phyloP scores from a whole-genome alignment of 805 yeast species.

The Kluyveromyces siamensis region DNA sequence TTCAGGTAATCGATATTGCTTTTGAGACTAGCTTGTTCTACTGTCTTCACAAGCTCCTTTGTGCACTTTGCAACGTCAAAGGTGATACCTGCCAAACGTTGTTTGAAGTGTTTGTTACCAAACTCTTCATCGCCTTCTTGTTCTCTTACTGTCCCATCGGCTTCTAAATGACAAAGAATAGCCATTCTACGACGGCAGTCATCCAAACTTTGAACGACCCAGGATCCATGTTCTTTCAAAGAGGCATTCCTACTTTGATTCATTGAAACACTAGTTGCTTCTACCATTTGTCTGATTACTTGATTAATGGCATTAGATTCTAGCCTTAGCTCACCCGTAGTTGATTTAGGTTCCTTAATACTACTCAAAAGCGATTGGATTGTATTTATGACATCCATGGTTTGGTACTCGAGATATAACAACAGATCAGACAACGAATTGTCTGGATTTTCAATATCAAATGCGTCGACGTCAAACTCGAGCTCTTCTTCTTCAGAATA shows the following conservation, averaged over 20 bases:
- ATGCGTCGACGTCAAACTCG: constrained; percentile 61
- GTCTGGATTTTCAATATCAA: constrained; percentile 80
- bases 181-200: constrained; percentile 84
- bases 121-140: constrained; percentile 44
- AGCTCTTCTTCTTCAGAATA: constrained; percentile 10
- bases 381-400: constrained; percentile 82
- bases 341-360: constrained; percentile 67
- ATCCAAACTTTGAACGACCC: constrained; percentile 79
- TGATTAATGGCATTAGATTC: constrained; percentile 69
- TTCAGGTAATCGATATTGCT: constrained; percentile 79
- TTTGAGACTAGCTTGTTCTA: constrained; percentile 85
- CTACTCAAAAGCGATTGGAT: constrained; percentile 75
- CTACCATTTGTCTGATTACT: constrained; percentile 81
- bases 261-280: constrained; percentile 82
- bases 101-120: constrained; percentile 86
- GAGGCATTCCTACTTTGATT: constrained; percentile 77
- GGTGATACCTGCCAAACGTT: constrained; percentile 90
- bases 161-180: constrained; percentile 42
- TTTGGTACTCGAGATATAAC: constrained; percentile 84
- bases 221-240: constrained; percentile 81
- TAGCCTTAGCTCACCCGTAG: constrained; percentile 61
- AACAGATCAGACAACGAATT: constrained; percentile 78
- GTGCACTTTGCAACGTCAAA: constrained; percentile 96
- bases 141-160: constrained; percentile 24
- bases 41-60: constrained; percentile 90